Evolutionary conservation across 2,329 filamentous ascomycete species (phyloP).

Genomic region (Monosporascus sp.): DNA sequence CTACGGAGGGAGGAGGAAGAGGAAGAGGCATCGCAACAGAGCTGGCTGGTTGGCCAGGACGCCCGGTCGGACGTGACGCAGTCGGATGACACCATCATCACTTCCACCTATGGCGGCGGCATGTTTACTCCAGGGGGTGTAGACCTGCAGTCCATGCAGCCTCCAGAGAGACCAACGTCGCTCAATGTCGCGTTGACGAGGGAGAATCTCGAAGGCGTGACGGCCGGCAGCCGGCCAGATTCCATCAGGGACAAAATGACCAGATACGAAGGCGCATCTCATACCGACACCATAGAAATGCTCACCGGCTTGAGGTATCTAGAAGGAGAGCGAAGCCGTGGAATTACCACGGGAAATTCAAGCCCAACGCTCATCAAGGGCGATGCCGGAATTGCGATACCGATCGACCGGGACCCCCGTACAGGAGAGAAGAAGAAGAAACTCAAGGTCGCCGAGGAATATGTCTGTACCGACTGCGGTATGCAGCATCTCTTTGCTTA

Average conservation of each 20-base stretch:
- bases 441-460: slow-evolving; percentile 77
- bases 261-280: slow-evolving; percentile 68
- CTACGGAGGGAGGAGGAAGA: slow-evolving; percentile 80
- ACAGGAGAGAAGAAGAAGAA: slow-evolving; percentile 82
- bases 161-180: slow-evolving; percentile 56
- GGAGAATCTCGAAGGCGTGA: slow-evolving; percentile 72
- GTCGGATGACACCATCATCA: slow-evolving; percentile 40
- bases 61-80: slow-evolving; percentile 48
- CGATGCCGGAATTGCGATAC: slow-evolving; percentile 80
- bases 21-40: slow-evolving; percentile 63
- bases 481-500: slow-evolving; percentile 26
- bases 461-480: slow-evolving; percentile 93
- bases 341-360: slow-evolving; percentile 79
- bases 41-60: slow-evolving; percentile 56
- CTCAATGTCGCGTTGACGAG: slow-evolving; percentile 68
- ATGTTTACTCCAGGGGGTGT: slow-evolving; percentile 35
- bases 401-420: slow-evolving; percentile 69
- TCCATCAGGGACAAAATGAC: slow-evolving; percentile 83
- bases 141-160: slow-evolving; percentile 49
- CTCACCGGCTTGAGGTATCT: slow-evolving; percentile 82
- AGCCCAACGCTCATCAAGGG: slow-evolving; percentile 79
- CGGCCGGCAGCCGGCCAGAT: slow-evolving; percentile 61
- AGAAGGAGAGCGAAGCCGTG: slow-evolving; percentile 81
- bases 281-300: slow-evolving; percentile 87
- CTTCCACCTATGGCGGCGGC: slow-evolving; percentile 26